phyloP scores from a whole-genome alignment of 2,329 filamentous ascomycete species.

The Arthrobotrys conoides region DNA sequence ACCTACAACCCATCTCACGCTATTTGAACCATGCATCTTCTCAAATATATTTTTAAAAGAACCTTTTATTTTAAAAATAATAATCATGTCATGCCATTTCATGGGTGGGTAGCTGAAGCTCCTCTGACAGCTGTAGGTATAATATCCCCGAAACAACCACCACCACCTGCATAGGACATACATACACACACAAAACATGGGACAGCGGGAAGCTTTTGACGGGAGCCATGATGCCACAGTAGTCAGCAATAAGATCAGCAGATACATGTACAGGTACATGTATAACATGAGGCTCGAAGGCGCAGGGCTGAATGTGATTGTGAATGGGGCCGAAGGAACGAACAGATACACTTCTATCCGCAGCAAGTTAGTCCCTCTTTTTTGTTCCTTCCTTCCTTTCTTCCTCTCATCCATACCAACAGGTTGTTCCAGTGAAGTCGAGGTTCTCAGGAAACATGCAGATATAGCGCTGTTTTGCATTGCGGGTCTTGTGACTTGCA shows the following conservation, averaged over 20 bases:
- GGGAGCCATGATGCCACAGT: constrained; percentile 33
- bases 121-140: constrained; percentile 39
- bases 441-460: constrained; percentile 5
- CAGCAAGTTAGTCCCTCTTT: constrained; percentile 10
- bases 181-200: constrained; percentile 4
- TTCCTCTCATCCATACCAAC: neutral
- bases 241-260: constrained; percentile 58
- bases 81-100: constrained; percentile 9
- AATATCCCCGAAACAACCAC: constrained; percentile 27
- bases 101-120: constrained; percentile 35
- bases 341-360: constrained; percentile 22
- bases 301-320: constrained; percentile 46
- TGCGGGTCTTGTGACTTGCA: constrained; percentile 56
- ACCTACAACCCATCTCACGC: constrained; percentile 19
- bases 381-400: too few species aligned
- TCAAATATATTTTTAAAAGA: neutral
- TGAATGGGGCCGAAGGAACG: constrained; percentile 3
- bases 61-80: neutral
- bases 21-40: constrained; percentile 39
- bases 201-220: constrained; percentile 43
- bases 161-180: constrained; percentile 27
- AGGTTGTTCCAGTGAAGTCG: neutral
- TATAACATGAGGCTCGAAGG: constrained; percentile 35
- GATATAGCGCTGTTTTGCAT: constrained; percentile 23
- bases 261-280: constrained; percentile 14